Conservation (phyloP, 208 protist genomes). For the Porcisia hertigi region DNA sequence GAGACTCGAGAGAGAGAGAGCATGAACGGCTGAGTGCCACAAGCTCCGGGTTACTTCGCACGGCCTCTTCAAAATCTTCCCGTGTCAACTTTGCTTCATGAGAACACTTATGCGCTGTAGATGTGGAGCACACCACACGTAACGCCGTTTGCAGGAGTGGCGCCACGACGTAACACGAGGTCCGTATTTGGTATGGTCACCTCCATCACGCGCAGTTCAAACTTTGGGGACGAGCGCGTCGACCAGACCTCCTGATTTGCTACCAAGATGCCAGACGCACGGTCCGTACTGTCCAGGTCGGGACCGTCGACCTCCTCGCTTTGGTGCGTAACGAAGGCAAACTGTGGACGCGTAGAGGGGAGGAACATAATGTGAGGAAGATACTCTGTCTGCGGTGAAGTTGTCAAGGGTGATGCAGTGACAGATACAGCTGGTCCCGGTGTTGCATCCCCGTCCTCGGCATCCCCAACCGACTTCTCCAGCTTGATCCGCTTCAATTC, state of each 20-base stretch:
- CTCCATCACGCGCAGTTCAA: constrained; percentile 81
- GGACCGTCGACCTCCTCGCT: constrained; percentile 32
- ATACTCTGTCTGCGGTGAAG: constrained; percentile 33
- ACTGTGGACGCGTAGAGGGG: constrained; percentile 73
- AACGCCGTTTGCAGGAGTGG: constrained; percentile 57
- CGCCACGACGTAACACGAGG: constrained; percentile 52
- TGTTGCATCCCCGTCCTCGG: neutral
- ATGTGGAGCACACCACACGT: constrained; percentile 77
- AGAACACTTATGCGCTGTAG: constrained; percentile 27
- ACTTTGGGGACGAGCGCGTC: constrained; percentile 47
- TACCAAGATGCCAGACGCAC: constrained; percentile 71
- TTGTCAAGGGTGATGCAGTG: neutral
- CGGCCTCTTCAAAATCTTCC: neutral
- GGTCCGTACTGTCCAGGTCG: constrained; percentile 22
- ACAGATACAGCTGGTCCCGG: neutral
- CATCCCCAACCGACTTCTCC: constrained; percentile 16
- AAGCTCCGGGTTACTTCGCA: neutral
- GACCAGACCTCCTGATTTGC: constrained; percentile 87
- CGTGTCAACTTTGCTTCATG: neutral
- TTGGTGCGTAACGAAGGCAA: constrained; percentile 77
- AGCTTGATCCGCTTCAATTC: constrained; percentile 43
- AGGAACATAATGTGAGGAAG: constrained; percentile 87
- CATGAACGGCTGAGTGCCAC: neutral
- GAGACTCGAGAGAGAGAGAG: neutral
- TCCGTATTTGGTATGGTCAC: constrained; percentile 73